A percentile compares a stretch with the other conserved stretches of the same genome.
These are phyloP conservation scores for Podospora comata DNA, from an alignment of 495 filamentous ascomycete genomes.

Conservation along the genomic window DNA sequence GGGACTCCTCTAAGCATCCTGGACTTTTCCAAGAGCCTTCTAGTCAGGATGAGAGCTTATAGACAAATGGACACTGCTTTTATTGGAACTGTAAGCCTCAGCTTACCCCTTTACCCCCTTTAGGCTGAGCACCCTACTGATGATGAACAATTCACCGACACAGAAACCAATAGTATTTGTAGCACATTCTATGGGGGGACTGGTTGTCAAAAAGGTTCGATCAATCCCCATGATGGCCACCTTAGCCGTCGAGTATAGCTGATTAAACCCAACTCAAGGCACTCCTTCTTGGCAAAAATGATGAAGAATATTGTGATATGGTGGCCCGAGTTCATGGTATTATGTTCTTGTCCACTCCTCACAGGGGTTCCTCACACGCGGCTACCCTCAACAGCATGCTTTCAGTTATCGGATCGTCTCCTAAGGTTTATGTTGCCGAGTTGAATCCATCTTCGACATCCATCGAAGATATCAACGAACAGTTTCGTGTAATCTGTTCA, in stretches of 20 bases:
- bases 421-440: background rate
- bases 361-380: background rate
- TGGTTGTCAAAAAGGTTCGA: background rate
- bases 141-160: background rate
- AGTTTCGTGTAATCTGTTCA: background rate
- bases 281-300: background rate
- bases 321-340: background rate
- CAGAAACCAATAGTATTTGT: background rate
- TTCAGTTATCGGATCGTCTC: background rate
- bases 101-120: too few species aligned
- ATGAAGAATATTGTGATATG: background rate
- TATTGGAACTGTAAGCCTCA: background rate
- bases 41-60: background rate
- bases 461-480: background rate
- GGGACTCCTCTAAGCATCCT: background rate
- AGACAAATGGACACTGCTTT: background rate
- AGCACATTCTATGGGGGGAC: background rate
- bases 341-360: background rate
- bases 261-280: background rate
- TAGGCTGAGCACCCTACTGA: too few species aligned
- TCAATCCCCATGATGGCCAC: too few species aligned
- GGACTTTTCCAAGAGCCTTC: background rate
- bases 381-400: background rate
- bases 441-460: background rate
- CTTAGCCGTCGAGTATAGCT: too few species aligned